These are phyloP conservation scores for Lipomyces starkeyi DNA, from an alignment of 805 yeast species.

Conservation along the genomic window DNA sequence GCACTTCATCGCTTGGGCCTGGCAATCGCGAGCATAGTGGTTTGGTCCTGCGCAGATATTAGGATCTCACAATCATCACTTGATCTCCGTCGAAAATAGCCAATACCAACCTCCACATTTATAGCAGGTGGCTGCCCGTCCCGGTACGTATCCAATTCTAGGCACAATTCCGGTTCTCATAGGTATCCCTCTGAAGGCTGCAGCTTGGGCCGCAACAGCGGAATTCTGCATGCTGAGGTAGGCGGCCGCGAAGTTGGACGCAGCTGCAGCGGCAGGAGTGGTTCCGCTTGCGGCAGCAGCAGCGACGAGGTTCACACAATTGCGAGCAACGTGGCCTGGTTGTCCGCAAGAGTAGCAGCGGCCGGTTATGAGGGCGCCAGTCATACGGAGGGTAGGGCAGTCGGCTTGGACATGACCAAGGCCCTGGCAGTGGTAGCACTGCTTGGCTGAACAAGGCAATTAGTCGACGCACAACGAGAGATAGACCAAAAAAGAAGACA, in stretches of 20 bases:
- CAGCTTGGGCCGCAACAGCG: conserved; percentile 37
- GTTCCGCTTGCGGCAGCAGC: conserved; percentile 36
- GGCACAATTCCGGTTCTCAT: conserved; percentile 37
- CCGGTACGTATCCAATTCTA: conserved; percentile 22
- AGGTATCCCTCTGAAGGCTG: conserved; percentile 37
- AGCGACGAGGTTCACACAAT: conserved; percentile 54
- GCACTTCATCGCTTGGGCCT: conserved; percentile 72
- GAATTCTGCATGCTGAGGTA: conserved; percentile 36
- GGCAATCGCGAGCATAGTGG: conserved; percentile 92
- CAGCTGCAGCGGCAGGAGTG: conserved; percentile 29
- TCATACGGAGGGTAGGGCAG: conserved; percentile 63
- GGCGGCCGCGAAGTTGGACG: conserved; percentile 41
- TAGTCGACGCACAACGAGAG: neutral
- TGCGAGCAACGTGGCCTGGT: conserved; percentile 82
- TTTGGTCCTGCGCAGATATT: conserved; percentile 62
- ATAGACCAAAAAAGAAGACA: conserved; percentile 41
- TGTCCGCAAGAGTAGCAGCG: conserved; percentile 82
- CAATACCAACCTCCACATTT: conserved; percentile 64
- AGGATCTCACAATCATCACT: neutral
- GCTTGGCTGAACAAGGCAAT: conserved; percentile 30
- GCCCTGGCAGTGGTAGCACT: conserved; percentile 77
- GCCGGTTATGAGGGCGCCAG: conserved; percentile 56
- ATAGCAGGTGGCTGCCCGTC: conserved; percentile 65
- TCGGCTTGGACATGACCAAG: conserved; percentile 87
- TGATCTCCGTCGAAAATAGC: neutral